phyloP scores from a whole-genome alignment of 305 asterid genomes.

The Fraxinus latifolia region DNA sequence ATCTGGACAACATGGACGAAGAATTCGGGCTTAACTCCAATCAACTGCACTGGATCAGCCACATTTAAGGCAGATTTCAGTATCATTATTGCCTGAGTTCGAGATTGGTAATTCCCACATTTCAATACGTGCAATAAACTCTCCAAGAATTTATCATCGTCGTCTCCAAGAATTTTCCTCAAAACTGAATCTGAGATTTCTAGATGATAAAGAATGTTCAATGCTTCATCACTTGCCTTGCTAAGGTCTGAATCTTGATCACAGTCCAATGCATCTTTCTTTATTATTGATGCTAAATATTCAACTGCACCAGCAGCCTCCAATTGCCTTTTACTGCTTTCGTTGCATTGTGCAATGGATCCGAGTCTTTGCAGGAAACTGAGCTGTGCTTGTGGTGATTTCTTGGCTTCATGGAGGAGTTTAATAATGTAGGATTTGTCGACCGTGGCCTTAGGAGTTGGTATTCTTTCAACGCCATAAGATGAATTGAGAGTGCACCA shows the following conservation, averaged over 20 bases:
- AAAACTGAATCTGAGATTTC: conserved; percentile 43
- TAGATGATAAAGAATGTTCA: conserved; percentile 44
- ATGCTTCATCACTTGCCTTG: conserved; percentile 38
- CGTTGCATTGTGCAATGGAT: conserved; percentile 43
- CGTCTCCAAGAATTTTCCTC: conserved; percentile 32
- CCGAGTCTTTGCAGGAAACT: conserved; percentile 40
- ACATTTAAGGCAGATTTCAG: conserved; percentile 39
- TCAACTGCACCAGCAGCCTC: conserved; percentile 46
- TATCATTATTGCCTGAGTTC: conserved; percentile 42
- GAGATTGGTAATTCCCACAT: conserved; percentile 37
- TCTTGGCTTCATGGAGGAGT: conserved; percentile 43
- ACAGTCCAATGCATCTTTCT: conserved; percentile 3
- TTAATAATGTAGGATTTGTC: conserved; percentile 42
- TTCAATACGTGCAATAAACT: conserved; percentile 41
- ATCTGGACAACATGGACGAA: conserved; percentile 33
- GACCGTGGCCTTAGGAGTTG: conserved; percentile 60
- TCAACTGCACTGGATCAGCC: conserved; percentile 53
- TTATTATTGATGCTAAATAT: conserved; percentile 37
- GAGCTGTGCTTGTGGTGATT: conserved; percentile 26
- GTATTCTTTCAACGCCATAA: conserved; percentile 49
- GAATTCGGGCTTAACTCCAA: conserved; percentile 33
- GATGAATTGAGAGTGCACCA: conserved; percentile 67
- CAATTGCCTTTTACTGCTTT: conserved; percentile 35
- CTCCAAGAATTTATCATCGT: conserved; percentile 21
- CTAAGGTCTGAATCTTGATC: conserved; percentile 17